Evolutionary conservation across 345 rosid genomes (phyloP).

Genomic region (Nephelium lappaceum): DNA sequence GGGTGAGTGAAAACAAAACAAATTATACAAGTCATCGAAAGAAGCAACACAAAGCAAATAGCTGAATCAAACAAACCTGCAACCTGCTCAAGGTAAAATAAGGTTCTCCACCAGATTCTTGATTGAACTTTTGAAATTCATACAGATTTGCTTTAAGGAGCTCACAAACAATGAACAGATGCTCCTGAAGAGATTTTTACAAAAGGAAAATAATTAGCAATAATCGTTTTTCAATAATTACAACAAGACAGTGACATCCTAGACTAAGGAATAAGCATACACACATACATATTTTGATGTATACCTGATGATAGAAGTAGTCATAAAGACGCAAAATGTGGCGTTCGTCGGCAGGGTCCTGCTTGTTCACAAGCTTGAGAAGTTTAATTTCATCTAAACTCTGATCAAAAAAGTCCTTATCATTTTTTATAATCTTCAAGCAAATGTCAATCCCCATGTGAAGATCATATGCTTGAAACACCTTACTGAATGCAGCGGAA

Average conservation of each 20-base stretch:
- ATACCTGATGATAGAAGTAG: constrained; percentile 97
- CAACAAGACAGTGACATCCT: neutral
- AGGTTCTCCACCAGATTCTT: constrained; percentile 77
- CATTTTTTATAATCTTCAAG: constrained; percentile 95
- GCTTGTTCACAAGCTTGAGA: constrained; percentile 80
- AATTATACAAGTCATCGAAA: neutral
- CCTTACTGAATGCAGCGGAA: constrained; percentile 96
- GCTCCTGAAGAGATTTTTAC: constrained; percentile 59
- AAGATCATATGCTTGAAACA: constrained; percentile 90
- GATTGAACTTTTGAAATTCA: constrained; percentile 87
- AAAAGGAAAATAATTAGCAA: constrained; percentile 13
- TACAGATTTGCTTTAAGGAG: constrained; percentile 85
- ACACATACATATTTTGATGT: neutral
- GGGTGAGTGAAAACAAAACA: neutral
- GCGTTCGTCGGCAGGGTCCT: constrained; percentile 80
- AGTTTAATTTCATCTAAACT: constrained; percentile 98
- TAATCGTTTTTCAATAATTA: neutral
- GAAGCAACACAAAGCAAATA: neutral
- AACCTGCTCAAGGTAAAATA: constrained; percentile 73
- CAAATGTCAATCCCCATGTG: constrained; percentile 73
- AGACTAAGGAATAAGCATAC: neutral
- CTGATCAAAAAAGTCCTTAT: constrained; percentile 96
- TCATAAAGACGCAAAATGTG: constrained; percentile 92
- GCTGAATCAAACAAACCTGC: constrained; percentile 57
- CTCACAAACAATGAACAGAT: constrained; percentile 93